Evolutionary conservation across 768 basidiomycete species (phyloP).

Genomic region (Panaeolus cyanescens): DNA sequence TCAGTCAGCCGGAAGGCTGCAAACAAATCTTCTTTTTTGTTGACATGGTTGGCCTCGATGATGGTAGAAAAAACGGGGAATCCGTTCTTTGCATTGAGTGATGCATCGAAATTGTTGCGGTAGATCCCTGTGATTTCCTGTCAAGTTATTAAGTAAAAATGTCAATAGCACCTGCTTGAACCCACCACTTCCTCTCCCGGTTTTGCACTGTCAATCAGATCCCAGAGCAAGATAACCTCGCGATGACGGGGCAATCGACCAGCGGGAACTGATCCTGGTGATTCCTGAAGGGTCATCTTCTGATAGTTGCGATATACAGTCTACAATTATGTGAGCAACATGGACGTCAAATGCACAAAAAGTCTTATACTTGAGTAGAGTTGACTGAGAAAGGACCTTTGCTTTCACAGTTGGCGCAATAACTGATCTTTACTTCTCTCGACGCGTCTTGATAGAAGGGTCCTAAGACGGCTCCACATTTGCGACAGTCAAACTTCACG

Average conservation of each 20-base stretch:
- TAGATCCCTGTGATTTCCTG: slow-evolving; percentile 98
- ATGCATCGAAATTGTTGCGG: slow-evolving; percentile 98
- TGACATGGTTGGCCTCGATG: slow-evolving; percentile 97
- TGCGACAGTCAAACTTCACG: slow-evolving; percentile 97
- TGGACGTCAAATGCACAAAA: not conserved
- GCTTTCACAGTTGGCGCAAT: slow-evolving; percentile 91
- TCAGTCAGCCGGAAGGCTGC: slow-evolving; percentile 98
- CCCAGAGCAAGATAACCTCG: slow-evolving; percentile 96
- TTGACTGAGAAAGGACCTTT: slow-evolving; percentile 96
- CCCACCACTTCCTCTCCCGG: slow-evolving; percentile 97
- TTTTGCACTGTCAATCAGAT: slow-evolving; percentile 96
- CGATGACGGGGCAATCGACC: slow-evolving; percentile 96
- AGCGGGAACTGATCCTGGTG: slow-evolving; percentile 95
- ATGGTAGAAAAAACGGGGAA: slow-evolving; percentile 99
- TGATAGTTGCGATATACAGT: slow-evolving; percentile 99
- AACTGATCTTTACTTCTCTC: slow-evolving; percentile 91
- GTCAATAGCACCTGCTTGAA: slow-evolving; percentile 11
- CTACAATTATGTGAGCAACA: slow-evolving; percentile 36
- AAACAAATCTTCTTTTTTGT: slow-evolving; percentile 98
- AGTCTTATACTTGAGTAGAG: slow-evolving; percentile 78
- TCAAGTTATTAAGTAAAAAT: slow-evolving; percentile 2
- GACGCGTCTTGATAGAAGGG: slow-evolving; percentile 98
- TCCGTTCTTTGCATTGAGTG: slow-evolving; percentile 97
- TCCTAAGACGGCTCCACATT: slow-evolving; percentile 91
- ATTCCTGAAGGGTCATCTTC: slow-evolving; percentile 98